These are phyloP conservation scores for Diospyros lotus DNA, from an alignment of 148 eudicot species.

Conservation along the genomic window DNA sequence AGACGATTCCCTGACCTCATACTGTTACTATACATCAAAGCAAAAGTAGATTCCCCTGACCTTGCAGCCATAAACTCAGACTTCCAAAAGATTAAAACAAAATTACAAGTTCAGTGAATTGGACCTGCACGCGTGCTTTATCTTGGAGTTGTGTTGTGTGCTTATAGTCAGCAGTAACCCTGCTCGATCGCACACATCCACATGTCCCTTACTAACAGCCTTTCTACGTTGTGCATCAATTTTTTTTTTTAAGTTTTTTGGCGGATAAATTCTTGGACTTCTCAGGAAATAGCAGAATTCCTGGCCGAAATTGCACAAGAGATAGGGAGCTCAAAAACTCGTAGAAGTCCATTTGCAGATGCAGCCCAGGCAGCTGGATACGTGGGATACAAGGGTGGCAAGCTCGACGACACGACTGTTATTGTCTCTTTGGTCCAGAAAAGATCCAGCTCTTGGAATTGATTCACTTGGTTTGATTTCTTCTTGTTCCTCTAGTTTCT, in stretches of 20 bases:
- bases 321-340: slow-evolving; percentile 51
- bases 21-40: background rate
- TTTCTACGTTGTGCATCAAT: background rate
- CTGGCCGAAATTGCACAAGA: slow-evolving; percentile 60
- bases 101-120: background rate
- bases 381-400: slow-evolving; percentile 34
- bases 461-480: too few relatives aligned
- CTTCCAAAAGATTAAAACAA: background rate
- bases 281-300: slow-evolving; percentile 17
- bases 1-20: too few relatives aligned
- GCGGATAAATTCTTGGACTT: too few relatives aligned
- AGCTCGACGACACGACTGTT: slow-evolving; percentile 7
- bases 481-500: too few relatives aligned
- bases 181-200: too few relatives aligned
- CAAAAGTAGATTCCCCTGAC: background rate
- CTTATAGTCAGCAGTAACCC: too few relatives aligned
- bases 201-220: background rate
- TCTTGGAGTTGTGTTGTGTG: too few relatives aligned
- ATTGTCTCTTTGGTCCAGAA: slow-evolving; percentile 9
- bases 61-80: background rate
- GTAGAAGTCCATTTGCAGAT: slow-evolving; percentile 78
- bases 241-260: background rate
- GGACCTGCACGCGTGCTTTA: background rate
- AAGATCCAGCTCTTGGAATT: background rate
- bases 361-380: slow-evolving; percentile 74